Conservation (phyloP, 495 filamentous ascomycete species). For the Ramalina peruviana region DNA sequence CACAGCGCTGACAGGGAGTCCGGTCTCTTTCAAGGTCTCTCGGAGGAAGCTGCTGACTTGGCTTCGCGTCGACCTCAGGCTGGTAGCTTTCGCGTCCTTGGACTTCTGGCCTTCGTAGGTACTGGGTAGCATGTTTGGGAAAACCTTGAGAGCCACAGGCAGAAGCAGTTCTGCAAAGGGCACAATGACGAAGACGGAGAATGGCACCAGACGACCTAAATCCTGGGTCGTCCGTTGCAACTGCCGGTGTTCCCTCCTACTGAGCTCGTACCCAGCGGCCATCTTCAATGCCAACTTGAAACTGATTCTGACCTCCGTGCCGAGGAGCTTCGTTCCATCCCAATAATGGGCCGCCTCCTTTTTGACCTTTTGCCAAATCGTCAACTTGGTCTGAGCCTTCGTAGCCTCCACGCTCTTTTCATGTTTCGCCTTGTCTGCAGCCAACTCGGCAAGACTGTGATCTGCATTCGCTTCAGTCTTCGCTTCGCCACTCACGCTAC, state of each 20-base stretch:
- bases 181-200: constrained; percentile 93
- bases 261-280: constrained; percentile 94
- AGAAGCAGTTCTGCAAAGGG: constrained; percentile 94
- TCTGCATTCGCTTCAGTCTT: constrained; percentile 33
- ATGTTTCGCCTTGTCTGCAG: constrained; percentile 29
- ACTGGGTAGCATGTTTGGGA: constrained; percentile 92
- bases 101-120: constrained; percentile 89
- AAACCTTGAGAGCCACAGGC: constrained; percentile 80
- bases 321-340: constrained; percentile 97
- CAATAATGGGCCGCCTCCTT: constrained; percentile 88
- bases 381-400: constrained; percentile 73
- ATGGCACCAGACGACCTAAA: constrained; percentile 82
- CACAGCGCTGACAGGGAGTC: constrained; percentile 69
- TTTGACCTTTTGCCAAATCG: constrained; percentile 82
- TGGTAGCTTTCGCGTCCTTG: constrained; percentile 74
- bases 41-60: constrained; percentile 88
- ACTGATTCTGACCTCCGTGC: constrained; percentile 85
- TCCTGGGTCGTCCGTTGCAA: constrained; percentile 87
- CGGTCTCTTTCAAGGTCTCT: constrained; percentile 81
- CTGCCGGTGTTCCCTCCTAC: constrained; percentile 75
- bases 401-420: constrained; percentile 51
- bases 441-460: constrained; percentile 30
- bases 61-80: constrained; percentile 73
- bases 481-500: constrained; percentile 25
- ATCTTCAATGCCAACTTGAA: constrained; percentile 85